Conservation (phyloP, 2,329 filamentous ascomycete genomes). For the Passalora sequoiae region DNA sequence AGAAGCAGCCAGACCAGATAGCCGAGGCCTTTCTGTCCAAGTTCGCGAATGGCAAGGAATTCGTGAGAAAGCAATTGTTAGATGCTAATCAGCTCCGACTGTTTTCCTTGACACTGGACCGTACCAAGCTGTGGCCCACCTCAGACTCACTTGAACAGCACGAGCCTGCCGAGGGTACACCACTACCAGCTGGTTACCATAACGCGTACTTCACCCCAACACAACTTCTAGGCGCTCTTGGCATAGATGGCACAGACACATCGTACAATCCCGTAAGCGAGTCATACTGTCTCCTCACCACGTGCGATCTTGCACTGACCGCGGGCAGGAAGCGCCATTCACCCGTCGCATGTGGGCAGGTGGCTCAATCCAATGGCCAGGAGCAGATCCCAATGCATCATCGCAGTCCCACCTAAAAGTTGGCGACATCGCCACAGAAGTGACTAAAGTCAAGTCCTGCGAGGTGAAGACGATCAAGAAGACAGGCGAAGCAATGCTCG, state of each 20-base stretch:
- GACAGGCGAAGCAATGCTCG: slow-evolving; percentile 12
- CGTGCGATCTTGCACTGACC: too few species aligned
- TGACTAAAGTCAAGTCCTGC: slow-evolving; percentile 11
- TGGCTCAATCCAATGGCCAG: slow-evolving; percentile 10
- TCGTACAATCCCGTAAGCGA: slow-evolving; percentile 13
- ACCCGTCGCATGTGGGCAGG: slow-evolving; percentile 18
- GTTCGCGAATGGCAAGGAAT: slow-evolving; percentile 9
- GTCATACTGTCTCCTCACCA: too few species aligned
- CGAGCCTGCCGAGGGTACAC: slow-evolving; percentile 12
- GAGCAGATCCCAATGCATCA: slow-evolving; percentile 3
- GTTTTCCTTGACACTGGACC: slow-evolving; percentile 12
- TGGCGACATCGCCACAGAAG: slow-evolving; percentile 11
- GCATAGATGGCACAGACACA: slow-evolving; percentile 16
- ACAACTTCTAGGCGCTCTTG: slow-evolving; percentile 6
- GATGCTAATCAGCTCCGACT: slow-evolving; percentile 15
- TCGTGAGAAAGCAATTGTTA: slow-evolving; percentile 14
- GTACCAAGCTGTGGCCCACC: slow-evolving; percentile 9
- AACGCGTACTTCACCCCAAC: slow-evolving; percentile 15
- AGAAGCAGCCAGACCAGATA: slow-evolving; percentile 9
- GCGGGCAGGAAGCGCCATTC: slow-evolving; percentile 8
- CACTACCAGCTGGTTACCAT: slow-evolving; percentile 16
- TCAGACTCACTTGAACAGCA: slow-evolving; percentile 5
- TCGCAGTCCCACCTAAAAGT: slow-evolving; percentile 6
- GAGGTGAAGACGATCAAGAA: slow-evolving; percentile 13
- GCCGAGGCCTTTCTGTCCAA: slow-evolving; percentile 11